phyloP scores from a whole-genome alignment of 164 flowering plant genomes.

The Protea cynaroides region DNA sequence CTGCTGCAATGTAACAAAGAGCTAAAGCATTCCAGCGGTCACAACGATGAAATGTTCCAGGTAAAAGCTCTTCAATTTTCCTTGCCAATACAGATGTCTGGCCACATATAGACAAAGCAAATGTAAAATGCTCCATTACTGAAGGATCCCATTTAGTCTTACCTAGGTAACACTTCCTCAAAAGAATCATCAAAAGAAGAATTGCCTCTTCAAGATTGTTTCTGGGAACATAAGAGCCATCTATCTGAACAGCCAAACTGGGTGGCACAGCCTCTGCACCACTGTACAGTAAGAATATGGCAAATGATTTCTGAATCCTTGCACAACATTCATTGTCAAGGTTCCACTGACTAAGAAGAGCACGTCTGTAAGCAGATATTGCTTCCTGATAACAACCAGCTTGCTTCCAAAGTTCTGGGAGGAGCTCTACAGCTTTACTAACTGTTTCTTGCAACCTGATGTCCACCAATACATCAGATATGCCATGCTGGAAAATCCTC shows the following conservation, averaged over 20 bases:
- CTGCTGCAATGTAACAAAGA: slow-evolving; percentile 66
- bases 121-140: slow-evolving; percentile 76
- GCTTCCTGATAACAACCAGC: slow-evolving; percentile 76
- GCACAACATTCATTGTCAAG: slow-evolving; percentile 76
- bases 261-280: slow-evolving; percentile 92
- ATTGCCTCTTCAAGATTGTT: slow-evolving; percentile 91
- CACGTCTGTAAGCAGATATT: slow-evolving; percentile 72
- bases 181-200: slow-evolving; percentile 75
- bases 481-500: slow-evolving; percentile 68
- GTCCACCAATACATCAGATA: slow-evolving; percentile 64
- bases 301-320: slow-evolving; percentile 82
- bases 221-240: slow-evolving; percentile 75
- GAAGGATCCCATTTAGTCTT: slow-evolving; percentile 81
- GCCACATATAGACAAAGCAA: slow-evolving; percentile 73
- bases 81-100: slow-evolving; percentile 70
- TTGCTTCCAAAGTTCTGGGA: slow-evolving; percentile 91
- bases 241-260: slow-evolving; percentile 64
- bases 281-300: slow-evolving; percentile 71
- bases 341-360: slow-evolving; percentile 87
- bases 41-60: slow-evolving; percentile 65
- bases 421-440: slow-evolving; percentile 89
- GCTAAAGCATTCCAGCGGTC: slow-evolving; percentile 84
- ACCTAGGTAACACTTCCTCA: slow-evolving; percentile 61
- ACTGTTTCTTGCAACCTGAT: slow-evolving; percentile 82
- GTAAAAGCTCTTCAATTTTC: slow-evolving; percentile 75